phyloP scores from a whole-genome alignment of 1,284 basidiomycete genomes.

The Agaricales sp. region DNA sequence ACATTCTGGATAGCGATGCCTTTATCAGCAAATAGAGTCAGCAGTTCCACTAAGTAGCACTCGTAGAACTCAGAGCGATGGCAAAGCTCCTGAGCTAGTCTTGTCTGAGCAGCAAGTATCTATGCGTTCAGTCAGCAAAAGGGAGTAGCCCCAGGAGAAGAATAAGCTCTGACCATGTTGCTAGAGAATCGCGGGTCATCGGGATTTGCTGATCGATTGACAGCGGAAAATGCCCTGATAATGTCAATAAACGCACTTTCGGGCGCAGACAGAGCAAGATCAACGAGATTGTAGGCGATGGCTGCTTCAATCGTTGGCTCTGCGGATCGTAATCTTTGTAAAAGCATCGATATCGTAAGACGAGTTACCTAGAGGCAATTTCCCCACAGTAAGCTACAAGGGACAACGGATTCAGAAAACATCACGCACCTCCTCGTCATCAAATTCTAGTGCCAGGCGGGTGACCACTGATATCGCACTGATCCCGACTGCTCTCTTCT shows the following conservation, averaged over 20 bases:
- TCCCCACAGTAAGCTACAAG: neutral
- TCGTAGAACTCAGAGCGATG: conserved; percentile 68
- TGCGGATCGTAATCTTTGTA: conserved; percentile 79
- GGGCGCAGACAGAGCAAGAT: conserved; percentile 76
- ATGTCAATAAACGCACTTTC: conserved; percentile 78
- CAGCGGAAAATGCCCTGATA: conserved; percentile 76
- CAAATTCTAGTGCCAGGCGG: conserved; percentile 73
- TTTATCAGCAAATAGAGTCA: conserved; percentile 85
- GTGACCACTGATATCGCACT: conserved; percentile 89
- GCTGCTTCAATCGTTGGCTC: conserved; percentile 84
- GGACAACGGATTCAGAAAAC: neutral
- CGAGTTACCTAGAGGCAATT: conserved; percentile 53
- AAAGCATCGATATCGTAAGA: conserved; percentile 84
- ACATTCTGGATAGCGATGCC: conserved; percentile 85
- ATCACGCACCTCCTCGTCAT: conserved; percentile 58
- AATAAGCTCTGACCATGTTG: conserved; percentile 51
- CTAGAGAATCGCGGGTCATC: conserved; percentile 82
- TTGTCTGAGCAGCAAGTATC: conserved; percentile 82
- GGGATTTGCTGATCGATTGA: conserved; percentile 75
- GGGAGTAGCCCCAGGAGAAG: conserved; percentile 13
- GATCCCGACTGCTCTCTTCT: conserved; percentile 76
- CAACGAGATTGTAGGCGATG: conserved; percentile 86
- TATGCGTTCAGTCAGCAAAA: conserved; percentile 21
- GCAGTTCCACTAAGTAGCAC: conserved; percentile 76
- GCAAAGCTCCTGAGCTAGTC: conserved; percentile 70